Evolutionary conservation across 306 rosid species (phyloP).

Genomic region (Cicer cuneatum): DNA sequence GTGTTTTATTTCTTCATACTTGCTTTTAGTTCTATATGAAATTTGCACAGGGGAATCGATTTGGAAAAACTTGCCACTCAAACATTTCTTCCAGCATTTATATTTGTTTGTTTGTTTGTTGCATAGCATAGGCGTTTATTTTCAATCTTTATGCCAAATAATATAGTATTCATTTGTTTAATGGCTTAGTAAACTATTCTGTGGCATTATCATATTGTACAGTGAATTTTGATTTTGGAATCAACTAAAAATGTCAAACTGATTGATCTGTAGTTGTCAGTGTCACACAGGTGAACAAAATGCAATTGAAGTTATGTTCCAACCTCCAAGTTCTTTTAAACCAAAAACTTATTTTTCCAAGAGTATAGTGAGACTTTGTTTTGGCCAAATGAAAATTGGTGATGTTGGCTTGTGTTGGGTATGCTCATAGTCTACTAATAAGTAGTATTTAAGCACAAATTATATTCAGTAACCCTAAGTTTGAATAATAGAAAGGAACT

Average conservation of each 20-base stretch:
- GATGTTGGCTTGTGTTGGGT: not conserved
- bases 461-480: too few relatives aligned
- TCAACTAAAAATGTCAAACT: conserved; percentile 25
- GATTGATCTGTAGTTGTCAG: not conserved
- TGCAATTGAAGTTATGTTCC: conserved; percentile 20
- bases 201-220: conserved; percentile 26
- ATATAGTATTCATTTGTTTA: conserved; percentile 8
- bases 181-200: conserved; percentile 11
- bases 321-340: conserved; percentile 12
- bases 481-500: too few relatives aligned
- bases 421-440: too few relatives aligned
- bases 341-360: not conserved
- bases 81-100: too few relatives aligned
- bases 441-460: too few relatives aligned
- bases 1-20: conserved; percentile 25
- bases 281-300: not conserved
- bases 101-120: conserved; percentile 16
- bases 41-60: conserved; percentile 17
- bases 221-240: conserved; percentile 19
- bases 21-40: conserved; percentile 11
- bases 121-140: conserved; percentile 8
- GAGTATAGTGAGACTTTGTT: not conserved
- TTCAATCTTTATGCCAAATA: conserved; percentile 15
- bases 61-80: conserved; percentile 13
- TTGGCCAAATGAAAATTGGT: not conserved